Conservation (phyloP, 768 basidiomycete genomes). For the Kwoniella sp. region DNA sequence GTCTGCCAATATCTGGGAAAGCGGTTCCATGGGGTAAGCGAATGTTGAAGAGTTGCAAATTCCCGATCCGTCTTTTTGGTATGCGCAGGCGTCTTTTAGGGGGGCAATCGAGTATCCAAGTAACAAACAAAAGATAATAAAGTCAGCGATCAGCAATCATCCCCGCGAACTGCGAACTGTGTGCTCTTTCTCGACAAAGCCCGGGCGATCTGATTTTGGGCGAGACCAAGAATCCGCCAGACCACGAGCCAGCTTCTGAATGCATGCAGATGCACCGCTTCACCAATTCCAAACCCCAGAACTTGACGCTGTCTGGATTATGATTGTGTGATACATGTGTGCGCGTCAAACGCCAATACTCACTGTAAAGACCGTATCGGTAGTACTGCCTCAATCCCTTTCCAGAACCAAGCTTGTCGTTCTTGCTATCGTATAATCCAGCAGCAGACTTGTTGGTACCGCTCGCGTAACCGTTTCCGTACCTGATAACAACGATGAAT, state of each 20-base stretch:
- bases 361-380: constrained; percentile 52
- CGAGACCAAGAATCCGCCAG: no score
- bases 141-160: no score
- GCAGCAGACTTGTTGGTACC: constrained; percentile 35
- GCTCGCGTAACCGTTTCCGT: constrained; percentile 32
- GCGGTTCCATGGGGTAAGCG: constrained; percentile 45
- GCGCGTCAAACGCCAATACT: no score
- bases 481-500: constrained; percentile 2
- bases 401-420: constrained; percentile 39
- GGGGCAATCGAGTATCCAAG: no score
- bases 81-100: constrained; percentile 45
- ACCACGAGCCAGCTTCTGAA: no score
- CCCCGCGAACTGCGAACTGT: no score
- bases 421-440: constrained; percentile 46
- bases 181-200: no score
- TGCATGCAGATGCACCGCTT: no score
- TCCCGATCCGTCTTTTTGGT: constrained; percentile 46
- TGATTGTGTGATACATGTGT: no score
- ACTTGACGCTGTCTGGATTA: no score
- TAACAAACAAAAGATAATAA: background rate
- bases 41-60: constrained; percentile 50
- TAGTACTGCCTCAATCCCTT: constrained; percentile 50
- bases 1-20: constrained; percentile 44
- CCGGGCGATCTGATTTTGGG: no score
- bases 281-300: no score